phyloP scores from a whole-genome alignment of 108 stramenopile genomes.

The Seminavis robusta region DNA sequence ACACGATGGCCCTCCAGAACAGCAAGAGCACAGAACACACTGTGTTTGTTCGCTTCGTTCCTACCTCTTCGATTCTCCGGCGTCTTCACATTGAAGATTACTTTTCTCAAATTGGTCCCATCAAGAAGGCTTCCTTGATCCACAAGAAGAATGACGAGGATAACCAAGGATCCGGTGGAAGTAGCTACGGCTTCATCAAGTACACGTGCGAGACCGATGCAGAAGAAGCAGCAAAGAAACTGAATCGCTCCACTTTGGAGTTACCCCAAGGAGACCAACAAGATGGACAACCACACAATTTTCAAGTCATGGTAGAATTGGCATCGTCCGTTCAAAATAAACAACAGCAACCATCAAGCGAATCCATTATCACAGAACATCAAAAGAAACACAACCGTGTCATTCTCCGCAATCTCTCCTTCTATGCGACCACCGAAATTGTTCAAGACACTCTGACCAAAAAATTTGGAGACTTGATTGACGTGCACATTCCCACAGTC shows the following conservation, averaged over 20 bases:
- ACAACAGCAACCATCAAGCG: not conserved
- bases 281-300: conserved; percentile 43
- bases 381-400: conserved; percentile 68
- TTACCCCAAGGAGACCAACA: no score
- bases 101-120: conserved; percentile 82
- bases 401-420: conserved; percentile 88
- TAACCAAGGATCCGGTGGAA: conserved; percentile 2
- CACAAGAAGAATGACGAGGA: conserved; percentile 7
- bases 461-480: conserved; percentile 60
- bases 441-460: conserved; percentile 58
- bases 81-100: conserved; percentile 68
- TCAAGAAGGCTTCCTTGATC: conserved; percentile 80
- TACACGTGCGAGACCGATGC: conserved; percentile 73
- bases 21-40: conserved; percentile 53
- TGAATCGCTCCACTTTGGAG: conserved; percentile 42
- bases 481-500: conserved; percentile 82
- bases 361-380: conserved; percentile 2
- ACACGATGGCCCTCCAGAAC: not conserved
- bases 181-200: conserved; percentile 69
- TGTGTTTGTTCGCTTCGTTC: conserved; percentile 77
- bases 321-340: conserved; percentile 24
- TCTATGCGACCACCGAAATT: conserved; percentile 73
- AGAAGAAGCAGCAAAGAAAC: conserved; percentile 36
- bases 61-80: conserved; percentile 53
- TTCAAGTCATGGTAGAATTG: conserved; percentile 50